Base-by-base conservation (phyloP, 345 rosid genomes). In the Hypericum perforatum region DNA sequence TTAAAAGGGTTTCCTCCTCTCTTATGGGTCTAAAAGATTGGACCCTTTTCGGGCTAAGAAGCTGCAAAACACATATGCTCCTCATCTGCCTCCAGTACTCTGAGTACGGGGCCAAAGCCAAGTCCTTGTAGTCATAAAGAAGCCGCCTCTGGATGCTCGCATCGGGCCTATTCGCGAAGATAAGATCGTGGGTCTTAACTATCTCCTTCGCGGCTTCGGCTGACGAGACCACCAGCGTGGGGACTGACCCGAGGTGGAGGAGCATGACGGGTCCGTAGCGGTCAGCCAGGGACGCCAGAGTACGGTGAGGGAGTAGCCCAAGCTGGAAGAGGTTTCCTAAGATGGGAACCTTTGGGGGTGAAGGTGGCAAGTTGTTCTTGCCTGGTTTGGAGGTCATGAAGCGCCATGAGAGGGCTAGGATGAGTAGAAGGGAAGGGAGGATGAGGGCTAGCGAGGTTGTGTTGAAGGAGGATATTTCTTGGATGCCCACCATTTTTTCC, bases 31-130 rank as follows among this genome's bases (percentile, higher is more conserved):
- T 37, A 44, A 61, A 67, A 5, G 60, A 62, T 14, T 41, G 48
- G n/a, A 67, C 60, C 39, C 45, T 53, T n/a, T 13, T 41, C 5
- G 59, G 7, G 29, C 63, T 52, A 5, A 67, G 62, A 9, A 67
- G 56, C 56, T 44, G 36, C 50, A 57, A 6, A 0, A 41, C 57
- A 3, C 71, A 52, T 16, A 52, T 52, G 45, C 61, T 57, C 37
- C 51, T 61, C 63, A 56, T 56, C 36, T 67, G 59, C 42, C 65
- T 60, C 65, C 65, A 61, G 38, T 57, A 56, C 49, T 52, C 57
- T 2, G 63, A 62, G 7, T 57, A 57, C 0, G 66, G 59, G 9
- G 63, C 41, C 48, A 49, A 40, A 9, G 57, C 52, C 32, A 61
- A 11, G 55, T 52, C 57, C 11, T 3, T 50, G 43, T 41, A 44